Conservation (phyloP, 192 early-diverging fungal species). For the Oehlia diaphana region DNA sequence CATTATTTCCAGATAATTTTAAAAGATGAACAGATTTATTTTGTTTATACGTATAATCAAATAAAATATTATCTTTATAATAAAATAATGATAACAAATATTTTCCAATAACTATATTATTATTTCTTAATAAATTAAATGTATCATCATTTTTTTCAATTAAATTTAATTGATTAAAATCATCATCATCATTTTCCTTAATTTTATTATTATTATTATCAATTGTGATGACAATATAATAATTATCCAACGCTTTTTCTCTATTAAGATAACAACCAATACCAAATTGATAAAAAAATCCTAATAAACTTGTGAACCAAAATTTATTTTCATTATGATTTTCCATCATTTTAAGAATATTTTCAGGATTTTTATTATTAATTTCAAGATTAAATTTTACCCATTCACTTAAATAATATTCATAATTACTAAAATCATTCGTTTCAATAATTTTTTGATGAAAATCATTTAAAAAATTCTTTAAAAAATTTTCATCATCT, state of each 20-base stretch:
- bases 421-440: not conserved
- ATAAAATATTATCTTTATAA: not conserved
- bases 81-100: not conserved
- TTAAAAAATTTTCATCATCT: not conserved
- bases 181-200: not conserved
- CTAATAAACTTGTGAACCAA: not conserved
- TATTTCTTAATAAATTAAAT: not conserved
- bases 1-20: not conserved
- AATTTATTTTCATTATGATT: not conserved
- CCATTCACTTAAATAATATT: not conserved
- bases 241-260: not conserved
- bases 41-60: not conserved
- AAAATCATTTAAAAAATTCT: not conserved
- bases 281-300: not conserved
- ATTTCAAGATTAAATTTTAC: not conserved
- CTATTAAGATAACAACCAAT: not conserved
- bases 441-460: not conserved
- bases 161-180: not conserved
- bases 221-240: not conserved
- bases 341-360: not conserved
- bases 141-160: too few species aligned
- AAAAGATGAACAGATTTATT: not conserved
- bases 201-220: not conserved
- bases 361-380: not conserved
- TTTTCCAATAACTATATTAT: not conserved